Evolutionary conservation across 164 flowering plant species (phyloP), one percentile per base, ranked within the genome.

Genomic region (Aristolochia contorta): DNA sequence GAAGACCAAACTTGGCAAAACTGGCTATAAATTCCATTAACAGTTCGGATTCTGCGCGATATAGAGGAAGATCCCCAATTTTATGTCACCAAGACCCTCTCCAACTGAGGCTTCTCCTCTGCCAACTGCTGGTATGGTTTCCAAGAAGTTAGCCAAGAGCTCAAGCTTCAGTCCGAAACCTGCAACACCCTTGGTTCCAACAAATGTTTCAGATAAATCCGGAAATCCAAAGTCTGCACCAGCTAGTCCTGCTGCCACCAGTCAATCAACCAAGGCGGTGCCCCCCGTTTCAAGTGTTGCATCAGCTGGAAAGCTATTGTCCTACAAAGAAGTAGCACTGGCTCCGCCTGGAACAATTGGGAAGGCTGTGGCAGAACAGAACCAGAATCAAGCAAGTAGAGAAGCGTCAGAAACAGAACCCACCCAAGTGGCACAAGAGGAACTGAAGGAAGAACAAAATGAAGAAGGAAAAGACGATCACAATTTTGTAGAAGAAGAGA

Each of bases 251-350:
- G 79, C 82, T 74, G 41, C 79, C 12, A 30, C 54, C 64, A 77
- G 74, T 56, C 82, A 69, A 75, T 67, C 72, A 30, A 19, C 71
- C 57, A 85, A 79, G 69, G 50, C 75, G 41, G 37, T 76, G 60
- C 60, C 84, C 33, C 63, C 70, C 70, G 62, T 84, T 47, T 69
- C 71, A 48, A 75, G 70, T 71, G 78, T 80, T 59, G 83, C 84
- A 64, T 74, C 84, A 48, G 77, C 84, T 54, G 86, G 93, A 64
- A 91, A 81, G 61, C 78, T 89, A 47, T 47, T 83, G 14, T 87
- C 95, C 23, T 90, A 90, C 82, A 90, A 90, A 73, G 87, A 87
- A 74, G 97, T 90, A 23, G 97, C 95, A 49, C 61, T 78, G 58
- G 82, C 97, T 27, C 86, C 95, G 0, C 95, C 92, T 20, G 95